A percentile compares a stretch with the other conserved stretches of the same genome.
Conservation (phyloP, 805 yeast genomes). For the Lachancea sp. region DNA sequence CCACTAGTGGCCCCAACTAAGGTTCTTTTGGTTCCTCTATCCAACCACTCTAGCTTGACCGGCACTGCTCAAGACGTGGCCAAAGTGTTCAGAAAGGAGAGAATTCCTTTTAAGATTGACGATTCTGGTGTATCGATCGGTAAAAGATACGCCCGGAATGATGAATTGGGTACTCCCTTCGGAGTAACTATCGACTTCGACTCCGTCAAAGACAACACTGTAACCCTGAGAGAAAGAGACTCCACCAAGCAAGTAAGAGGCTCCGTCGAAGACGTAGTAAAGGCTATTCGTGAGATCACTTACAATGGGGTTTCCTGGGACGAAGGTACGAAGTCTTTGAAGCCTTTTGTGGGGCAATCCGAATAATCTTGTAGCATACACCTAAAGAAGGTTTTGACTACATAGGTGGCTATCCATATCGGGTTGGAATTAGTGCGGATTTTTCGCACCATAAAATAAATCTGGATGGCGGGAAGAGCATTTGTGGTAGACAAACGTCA, state of each 20-base stretch:
- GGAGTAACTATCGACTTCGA: slow-evolving; percentile 97
- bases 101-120: slow-evolving; percentile 91
- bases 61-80: slow-evolving; percentile 71
- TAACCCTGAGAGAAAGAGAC: slow-evolving; percentile 96
- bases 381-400: too few species aligned
- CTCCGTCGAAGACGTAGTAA: slow-evolving; percentile 60
- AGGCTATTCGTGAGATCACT: slow-evolving; percentile 70
- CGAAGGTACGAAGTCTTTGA: slow-evolving; percentile 70
- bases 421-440: too few species aligned
- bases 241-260: slow-evolving; percentile 97
- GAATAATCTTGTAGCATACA: slow-evolving; percentile 25
- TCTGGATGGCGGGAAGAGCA: too few species aligned
- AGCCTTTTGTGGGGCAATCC: slow-evolving; percentile 66
- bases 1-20: slow-evolving; percentile 97
- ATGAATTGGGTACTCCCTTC: slow-evolving; percentile 97
- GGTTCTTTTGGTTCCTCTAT: slow-evolving; percentile 90
- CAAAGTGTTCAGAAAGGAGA: slow-evolving; percentile 62
- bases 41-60: slow-evolving; percentile 70
- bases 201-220: slow-evolving; percentile 76
- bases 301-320: slow-evolving; percentile 74
- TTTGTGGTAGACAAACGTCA: too few species aligned
- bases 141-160: slow-evolving; percentile 96
- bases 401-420: too few species aligned
- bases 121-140: slow-evolving; percentile 97
- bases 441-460: too few species aligned